Conservation (phyloP, 2,329 filamentous ascomycete species). For the Aschersonia sp. region DNA sequence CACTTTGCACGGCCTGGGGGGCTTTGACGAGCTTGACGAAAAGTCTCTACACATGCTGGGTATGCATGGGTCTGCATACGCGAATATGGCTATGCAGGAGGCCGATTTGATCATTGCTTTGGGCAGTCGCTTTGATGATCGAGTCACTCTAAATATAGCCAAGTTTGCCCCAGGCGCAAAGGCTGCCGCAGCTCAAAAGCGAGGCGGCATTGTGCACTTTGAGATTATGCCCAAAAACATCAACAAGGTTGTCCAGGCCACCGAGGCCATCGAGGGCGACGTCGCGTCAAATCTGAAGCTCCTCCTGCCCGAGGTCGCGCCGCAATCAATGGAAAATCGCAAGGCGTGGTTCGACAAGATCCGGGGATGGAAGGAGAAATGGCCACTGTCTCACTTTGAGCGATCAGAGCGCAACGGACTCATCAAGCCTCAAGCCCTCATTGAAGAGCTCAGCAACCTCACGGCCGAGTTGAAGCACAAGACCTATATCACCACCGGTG, state of each 20-base stretch:
- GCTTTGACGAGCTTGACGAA: conserved; percentile 81
- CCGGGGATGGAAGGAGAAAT: conserved; percentile 76
- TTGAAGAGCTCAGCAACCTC: conserved; percentile 77
- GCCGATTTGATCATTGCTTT: conserved; percentile 92
- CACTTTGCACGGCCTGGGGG: conserved; percentile 84
- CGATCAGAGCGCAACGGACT: conserved; percentile 58
- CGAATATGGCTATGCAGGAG: conserved; percentile 96
- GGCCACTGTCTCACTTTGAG: conserved; percentile 74
- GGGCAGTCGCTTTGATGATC: conserved; percentile 89
- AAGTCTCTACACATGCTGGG: conserved; percentile 97
- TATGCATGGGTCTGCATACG: conserved; percentile 95
- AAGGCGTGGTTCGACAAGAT: conserved; percentile 86
- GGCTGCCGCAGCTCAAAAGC: conserved; percentile 66
- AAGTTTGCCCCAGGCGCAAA: conserved; percentile 87
- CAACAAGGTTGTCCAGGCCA: conserved; percentile 97
- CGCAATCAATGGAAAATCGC: conserved; percentile 47
- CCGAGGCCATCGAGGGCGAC: conserved; percentile 88
- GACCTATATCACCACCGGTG: conserved; percentile 83
- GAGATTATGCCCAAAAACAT: conserved; percentile 99
- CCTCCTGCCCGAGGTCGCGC: conserved; percentile 58
- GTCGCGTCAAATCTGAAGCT: conserved; percentile 63
- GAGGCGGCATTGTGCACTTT: conserved; percentile 92
- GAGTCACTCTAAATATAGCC: conserved; percentile 66
- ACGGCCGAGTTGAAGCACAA: conserved; percentile 67
- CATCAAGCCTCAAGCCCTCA: conserved; percentile 90